Base-by-base conservation (phyloP, 345 rosid genomes). In the Reutealis trisperma region DNA sequence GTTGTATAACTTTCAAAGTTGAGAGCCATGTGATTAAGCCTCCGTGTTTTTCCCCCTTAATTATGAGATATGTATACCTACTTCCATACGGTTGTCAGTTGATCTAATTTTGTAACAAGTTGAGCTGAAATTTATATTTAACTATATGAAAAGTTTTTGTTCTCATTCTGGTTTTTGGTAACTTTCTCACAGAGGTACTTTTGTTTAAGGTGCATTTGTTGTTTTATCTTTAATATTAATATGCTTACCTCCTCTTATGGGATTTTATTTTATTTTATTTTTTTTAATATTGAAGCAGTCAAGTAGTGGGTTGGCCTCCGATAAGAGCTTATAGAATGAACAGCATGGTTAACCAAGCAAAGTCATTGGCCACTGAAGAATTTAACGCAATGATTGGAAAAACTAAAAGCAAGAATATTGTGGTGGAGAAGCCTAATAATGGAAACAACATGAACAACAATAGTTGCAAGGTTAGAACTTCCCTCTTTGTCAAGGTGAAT, bases 291-390 rank as follows among this genome's bases (percentile, higher is more conserved):
- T 68, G 67, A 70, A 82, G 75, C 90, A 92, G 94, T 78, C 97
- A 90, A 80, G 90, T 90, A 62, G 96, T 93, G 64, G 99, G 99
- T 55, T 95, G 99, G 99, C 99, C 99, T 76, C 99, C 99, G n/a
- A 80, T 95, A 71, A 85, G 96, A 83, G 79, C 89, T 61, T 85
- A 88, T 76, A 84, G 98, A 73, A 89, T 93, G 89, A 92, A 92
- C 83, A 89, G 86, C 86, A 89, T 92, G 90, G 89, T 73, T 81
- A 89, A 86, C 88, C 93, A 90, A 75, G 82, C 85, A 34, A 94
- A 90, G 83, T 73, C 89, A 30, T 21, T 78, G 58, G 84, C 84
- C 25, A 70, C 84, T 27, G 92, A 91, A 75, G 93, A 84, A 63
- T 86, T 74, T 10, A 87, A 79, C 72, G 63, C 77, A 34, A 54